Base-by-base conservation (phyloP, 148 eudicot genomes). In the Amaranthus palmeri region DNA sequence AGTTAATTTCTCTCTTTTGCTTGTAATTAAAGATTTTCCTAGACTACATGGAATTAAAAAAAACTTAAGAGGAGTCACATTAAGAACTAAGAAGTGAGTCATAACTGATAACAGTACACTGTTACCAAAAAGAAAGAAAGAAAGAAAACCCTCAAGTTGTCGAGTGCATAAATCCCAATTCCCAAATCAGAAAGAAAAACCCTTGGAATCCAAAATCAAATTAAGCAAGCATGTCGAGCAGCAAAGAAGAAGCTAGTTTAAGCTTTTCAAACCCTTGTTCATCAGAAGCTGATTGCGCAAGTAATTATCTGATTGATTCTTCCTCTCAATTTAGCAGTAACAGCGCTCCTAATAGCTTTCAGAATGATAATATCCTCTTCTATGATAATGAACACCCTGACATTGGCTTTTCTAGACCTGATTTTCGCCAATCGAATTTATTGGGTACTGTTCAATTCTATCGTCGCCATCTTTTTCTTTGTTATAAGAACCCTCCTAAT, bases 401-500 rank as follows among this genome's bases (percentile, higher is more conserved):
- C 5, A 86, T 78, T 36, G 99, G 99, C 5, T 86, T 84, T 55
- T 60, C 78, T 42, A 67, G 97, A 2, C 83, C 88, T 1, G 99
- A 91, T 51, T 91, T 95, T 65, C 67, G 90, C 14, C 86, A 81
- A 72, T 65, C 60, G 45, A 55, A 69, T 1, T 72, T 91, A 5
- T 88, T 82, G 14, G 99, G 97, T 52, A 85, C 88, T 7, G 99
- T 91, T 0, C 84, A 83, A n/a, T 76, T 68, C 70, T 88, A 89
- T 73, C 84, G 85, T 44, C 86, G 99, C 13, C 99, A 95, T 76
- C 92, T 95, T n/a, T 95, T 95, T 59, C 84, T 95, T 3, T 95
- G 99, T 62, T 95, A 95, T 57, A 95, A 95, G 77, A 88, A 86
- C 76, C 99, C 99, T 69, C 75, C 69, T 5, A 92, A 85, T 60